Evolutionary conservation across 2,329 filamentous ascomycete genomes (phyloP).

Genomic region (Penicillium expansum): DNA sequence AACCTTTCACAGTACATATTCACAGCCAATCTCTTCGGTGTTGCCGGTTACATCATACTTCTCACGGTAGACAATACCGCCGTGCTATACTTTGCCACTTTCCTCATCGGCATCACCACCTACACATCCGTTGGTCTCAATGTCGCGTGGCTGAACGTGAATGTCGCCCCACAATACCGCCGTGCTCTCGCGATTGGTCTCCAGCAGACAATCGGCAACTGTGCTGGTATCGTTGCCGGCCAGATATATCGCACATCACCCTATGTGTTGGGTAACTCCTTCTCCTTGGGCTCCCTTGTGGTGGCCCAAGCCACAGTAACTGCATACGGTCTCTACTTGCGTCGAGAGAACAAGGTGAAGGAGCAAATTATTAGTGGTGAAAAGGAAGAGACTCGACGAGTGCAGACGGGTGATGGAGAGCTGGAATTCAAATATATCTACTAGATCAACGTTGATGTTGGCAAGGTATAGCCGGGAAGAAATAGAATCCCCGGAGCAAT

Average conservation of each 20-base stretch:
- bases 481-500: neutral
- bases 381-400: conserved; percentile 45
- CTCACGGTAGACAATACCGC: conserved; percentile 50
- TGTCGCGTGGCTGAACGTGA: conserved; percentile 50
- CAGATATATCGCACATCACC: conserved; percentile 45
- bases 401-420: conserved; percentile 49
- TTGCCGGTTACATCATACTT: conserved; percentile 52
- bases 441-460: conserved; percentile 8
- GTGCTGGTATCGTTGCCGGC: conserved; percentile 49
- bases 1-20: conserved; percentile 33
- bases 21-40: conserved; percentile 43
- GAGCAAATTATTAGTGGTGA: conserved; percentile 43
- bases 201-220: conserved; percentile 50
- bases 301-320: conserved; percentile 40
- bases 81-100: conserved; percentile 52
- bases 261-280: conserved; percentile 38
- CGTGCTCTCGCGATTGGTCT: conserved; percentile 49
- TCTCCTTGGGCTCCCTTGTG: conserved; percentile 38
- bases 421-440: conserved; percentile 51
- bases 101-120: conserved; percentile 48
- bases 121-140: conserved; percentile 51
- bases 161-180: conserved; percentile 49
- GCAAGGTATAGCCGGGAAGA: neutral
- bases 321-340: conserved; percentile 45
- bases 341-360: conserved; percentile 42